Conservation (phyloP, 73 alveolate species). For the Breviolum minutum region DNA sequence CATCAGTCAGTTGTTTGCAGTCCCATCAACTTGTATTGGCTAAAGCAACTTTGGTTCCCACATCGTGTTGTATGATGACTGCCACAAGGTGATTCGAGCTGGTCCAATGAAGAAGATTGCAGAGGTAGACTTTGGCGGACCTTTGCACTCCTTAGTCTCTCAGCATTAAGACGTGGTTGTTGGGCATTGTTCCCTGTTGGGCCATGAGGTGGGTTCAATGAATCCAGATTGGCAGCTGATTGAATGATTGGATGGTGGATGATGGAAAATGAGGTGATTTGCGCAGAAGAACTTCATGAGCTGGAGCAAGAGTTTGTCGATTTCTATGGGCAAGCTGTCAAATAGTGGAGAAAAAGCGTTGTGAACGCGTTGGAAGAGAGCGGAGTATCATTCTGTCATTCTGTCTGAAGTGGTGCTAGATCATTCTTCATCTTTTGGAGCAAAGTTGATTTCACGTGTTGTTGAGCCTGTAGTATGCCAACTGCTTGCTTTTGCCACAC, state of each 20-base stretch:
- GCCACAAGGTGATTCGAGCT: conserved; percentile 41
- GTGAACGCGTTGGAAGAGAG: no score
- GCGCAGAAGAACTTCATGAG: conserved; percentile 95
- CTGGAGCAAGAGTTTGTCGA: conserved; percentile 86
- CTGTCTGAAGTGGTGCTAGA: no score
- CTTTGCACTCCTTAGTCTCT: conserved; percentile 76
- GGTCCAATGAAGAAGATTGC: conserved; percentile 62
- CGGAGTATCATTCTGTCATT: no score
- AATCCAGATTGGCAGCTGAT: neutral
- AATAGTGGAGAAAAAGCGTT: neutral
- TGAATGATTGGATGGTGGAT: neutral
- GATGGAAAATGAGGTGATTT: conserved; percentile 42
- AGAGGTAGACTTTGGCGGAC: conserved; percentile 81
- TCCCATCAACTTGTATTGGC: no score
- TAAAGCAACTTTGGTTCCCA: no score
- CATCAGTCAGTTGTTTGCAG: no score
- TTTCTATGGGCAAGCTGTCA: neutral
- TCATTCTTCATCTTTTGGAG: no score
- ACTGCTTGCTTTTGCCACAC: no score
- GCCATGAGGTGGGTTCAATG: neutral
- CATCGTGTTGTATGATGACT: no score
- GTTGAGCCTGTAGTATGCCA: no score
- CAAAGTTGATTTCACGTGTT: no score
- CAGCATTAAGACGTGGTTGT: neutral
- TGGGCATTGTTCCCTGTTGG: neutral